phyloP scores from a whole-genome alignment of 2,329 filamentous ascomycete species.

The Colletotrichum echinochloae region DNA sequence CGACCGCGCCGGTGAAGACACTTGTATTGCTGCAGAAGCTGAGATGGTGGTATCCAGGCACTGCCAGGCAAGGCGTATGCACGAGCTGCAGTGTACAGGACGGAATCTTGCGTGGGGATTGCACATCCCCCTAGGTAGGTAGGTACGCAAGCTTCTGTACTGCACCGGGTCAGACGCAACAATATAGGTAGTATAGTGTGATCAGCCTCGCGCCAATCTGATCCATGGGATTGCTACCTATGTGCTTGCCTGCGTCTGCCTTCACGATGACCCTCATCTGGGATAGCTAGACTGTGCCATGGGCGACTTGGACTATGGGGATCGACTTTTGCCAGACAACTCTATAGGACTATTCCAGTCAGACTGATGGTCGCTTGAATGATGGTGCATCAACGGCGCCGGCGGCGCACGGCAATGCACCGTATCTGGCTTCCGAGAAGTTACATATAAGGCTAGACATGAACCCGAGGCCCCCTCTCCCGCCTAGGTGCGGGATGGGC shows the following conservation, averaged over 20 bases:
- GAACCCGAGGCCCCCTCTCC: background rate
- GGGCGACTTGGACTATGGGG: background rate
- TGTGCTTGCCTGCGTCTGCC: constrained; percentile 21
- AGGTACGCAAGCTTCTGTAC: constrained; percentile 29
- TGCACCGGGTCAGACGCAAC: constrained; percentile 15
- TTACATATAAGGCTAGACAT: constrained; percentile 32
- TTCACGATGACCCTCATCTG: constrained; percentile 7
- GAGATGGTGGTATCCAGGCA: constrained; percentile 18
- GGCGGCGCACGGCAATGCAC: constrained; percentile 20
- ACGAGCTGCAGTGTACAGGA: constrained; percentile 31
- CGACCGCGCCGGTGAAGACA: background rate
- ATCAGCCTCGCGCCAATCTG: constrained; percentile 20
- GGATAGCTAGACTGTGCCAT: constrained; percentile 11
- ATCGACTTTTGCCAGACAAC: background rate
- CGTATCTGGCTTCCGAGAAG: constrained; percentile 5
- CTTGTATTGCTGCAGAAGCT: constrained; percentile 10
- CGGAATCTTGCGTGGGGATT: constrained; percentile 40
- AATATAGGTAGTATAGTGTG: constrained; percentile 25
- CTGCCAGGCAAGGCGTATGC: constrained; percentile 19
- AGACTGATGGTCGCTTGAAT: constrained; percentile 5
- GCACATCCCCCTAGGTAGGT: constrained; percentile 21
- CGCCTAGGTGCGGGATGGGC: constrained; percentile 14
- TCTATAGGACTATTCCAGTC: constrained; percentile 8
- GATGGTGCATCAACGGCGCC: constrained; percentile 14
- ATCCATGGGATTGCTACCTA: background rate